phyloP scores from a whole-genome alignment of 495 filamentous ascomycete genomes.

The Podospora pseudocomata region DNA sequence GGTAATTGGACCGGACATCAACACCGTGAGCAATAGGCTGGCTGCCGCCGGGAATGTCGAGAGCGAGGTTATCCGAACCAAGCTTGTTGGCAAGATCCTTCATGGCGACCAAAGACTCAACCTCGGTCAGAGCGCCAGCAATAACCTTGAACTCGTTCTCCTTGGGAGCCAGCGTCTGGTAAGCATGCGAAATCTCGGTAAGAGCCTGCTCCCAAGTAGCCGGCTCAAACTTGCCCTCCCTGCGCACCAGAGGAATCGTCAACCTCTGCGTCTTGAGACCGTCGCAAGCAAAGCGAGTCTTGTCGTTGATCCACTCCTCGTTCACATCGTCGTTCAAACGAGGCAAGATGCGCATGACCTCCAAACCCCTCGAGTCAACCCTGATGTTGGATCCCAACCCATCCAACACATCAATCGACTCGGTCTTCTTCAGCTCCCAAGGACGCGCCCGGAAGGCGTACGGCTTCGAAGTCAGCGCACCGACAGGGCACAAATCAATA shows the following conservation, averaged over 20 bases:
- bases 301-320: constrained; percentile 99
- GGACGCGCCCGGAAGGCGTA: constrained; percentile 96
- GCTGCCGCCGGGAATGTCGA: constrained; percentile 82
- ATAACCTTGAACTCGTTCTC: constrained; percentile 94
- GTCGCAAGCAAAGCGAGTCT: constrained; percentile 93
- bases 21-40: constrained; percentile 86
- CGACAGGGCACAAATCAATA: constrained; percentile 96
- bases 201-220: constrained; percentile 93
- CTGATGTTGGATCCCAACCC: constrained; percentile 91
- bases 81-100: constrained; percentile 96
- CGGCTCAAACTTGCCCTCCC: constrained; percentile 82
- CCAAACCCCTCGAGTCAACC: constrained; percentile 86
- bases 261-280: constrained; percentile 93
- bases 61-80: constrained; percentile 89
- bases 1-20: constrained; percentile 89
- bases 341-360: constrained; percentile 92
- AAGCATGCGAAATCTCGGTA: constrained; percentile 73
- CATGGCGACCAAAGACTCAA: constrained; percentile 89
- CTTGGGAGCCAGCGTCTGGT: constrained; percentile 69
- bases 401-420: constrained; percentile 92
- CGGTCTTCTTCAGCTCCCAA: constrained; percentile 90
- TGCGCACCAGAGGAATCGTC: constrained; percentile 85
- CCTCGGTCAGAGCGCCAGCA: constrained; percentile 84
- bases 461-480: constrained; percentile 92
- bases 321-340: constrained; percentile 96